Conservation (phyloP, 2,329 filamentous ascomycete genomes). For the Scortechinia acanthostroma region DNA sequence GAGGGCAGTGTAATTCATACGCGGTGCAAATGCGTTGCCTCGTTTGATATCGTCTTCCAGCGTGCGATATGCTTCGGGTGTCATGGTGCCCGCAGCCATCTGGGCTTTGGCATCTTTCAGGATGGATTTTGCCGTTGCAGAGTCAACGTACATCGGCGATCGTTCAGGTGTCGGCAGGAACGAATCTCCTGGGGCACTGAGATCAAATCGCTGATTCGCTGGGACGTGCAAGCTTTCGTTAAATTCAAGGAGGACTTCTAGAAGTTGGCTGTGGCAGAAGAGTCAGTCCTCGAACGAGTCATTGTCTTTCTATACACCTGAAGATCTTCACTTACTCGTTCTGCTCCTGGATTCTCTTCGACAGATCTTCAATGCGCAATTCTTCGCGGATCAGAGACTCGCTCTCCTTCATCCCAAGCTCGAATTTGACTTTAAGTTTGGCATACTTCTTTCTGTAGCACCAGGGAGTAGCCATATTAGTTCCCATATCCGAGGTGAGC, state of each 20-base stretch:
- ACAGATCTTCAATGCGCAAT: conserved; percentile 72
- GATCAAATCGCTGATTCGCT: conserved; percentile 66
- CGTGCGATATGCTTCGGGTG: not conserved
- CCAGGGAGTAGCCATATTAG: not conserved
- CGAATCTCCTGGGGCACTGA: conserved; percentile 41
- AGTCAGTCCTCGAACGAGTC: conserved; percentile 10
- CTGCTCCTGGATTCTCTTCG: conserved; percentile 78
- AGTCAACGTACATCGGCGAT: conserved; percentile 9
- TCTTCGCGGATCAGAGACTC: conserved; percentile 77
- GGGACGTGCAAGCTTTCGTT: conserved; percentile 79
- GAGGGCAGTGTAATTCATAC: not conserved
- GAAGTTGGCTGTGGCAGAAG: conserved; percentile 75
- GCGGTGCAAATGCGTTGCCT: not conserved
- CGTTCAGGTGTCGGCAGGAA: conserved; percentile 30
- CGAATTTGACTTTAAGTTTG: conserved; percentile 77
- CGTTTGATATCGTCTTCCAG: not conserved
- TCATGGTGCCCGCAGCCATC: not conserved
- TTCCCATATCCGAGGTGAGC: not conserved
- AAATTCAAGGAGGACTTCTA: conserved; percentile 82
- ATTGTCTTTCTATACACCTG: conserved; percentile 4
- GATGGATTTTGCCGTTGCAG: not conserved
- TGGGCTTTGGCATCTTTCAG: not conserved
- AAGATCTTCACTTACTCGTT: conserved; percentile 65
- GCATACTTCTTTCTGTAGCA: conserved; percentile 76
- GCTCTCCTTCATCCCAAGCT: conserved; percentile 71